phyloP scores from a whole-genome alignment of 441 rosid genomes.

The Bocquillonia castaneifolia region DNA sequence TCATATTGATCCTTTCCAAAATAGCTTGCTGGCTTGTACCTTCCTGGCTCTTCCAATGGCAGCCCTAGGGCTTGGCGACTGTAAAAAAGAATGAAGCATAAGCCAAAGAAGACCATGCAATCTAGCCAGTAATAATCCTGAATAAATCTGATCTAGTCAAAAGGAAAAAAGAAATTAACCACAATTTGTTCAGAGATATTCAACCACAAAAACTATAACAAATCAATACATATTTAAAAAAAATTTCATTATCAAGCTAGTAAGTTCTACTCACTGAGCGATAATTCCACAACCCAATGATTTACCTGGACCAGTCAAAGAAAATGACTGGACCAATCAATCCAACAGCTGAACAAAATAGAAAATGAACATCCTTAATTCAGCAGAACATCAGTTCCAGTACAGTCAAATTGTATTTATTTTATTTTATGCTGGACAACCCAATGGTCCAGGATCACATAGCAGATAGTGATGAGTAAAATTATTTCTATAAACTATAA shows the following conservation, averaged over 20 bases:
- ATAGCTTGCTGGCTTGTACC: slow-evolving; percentile 69
- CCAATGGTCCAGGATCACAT: not conserved
- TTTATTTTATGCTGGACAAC: not conserved
- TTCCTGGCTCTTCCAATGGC: slow-evolving; percentile 95
- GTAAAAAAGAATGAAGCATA: slow-evolving; percentile 16
- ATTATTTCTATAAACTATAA: not conserved
- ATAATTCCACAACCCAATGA: not conserved
- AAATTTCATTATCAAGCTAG: not conserved
- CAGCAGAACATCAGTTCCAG: not conserved
- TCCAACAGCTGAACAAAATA: not conserved
- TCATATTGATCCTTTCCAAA: slow-evolving; percentile 86
- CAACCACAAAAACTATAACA: not conserved
- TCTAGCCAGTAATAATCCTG: not conserved
- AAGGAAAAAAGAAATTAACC: not conserved
- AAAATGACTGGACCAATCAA: not conserved
- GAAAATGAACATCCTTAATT: not conserved
- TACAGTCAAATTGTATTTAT: not conserved
- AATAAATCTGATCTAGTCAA: not conserved
- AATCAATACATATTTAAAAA: not conserved
- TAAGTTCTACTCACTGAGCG: not conserved
- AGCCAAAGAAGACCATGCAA: not conserved
- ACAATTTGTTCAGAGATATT: not conserved
- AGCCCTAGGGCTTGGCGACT: slow-evolving; percentile 83
- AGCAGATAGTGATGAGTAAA: not conserved
- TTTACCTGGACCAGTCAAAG: not conserved